These are phyloP conservation scores for Phaeosphaeriaceae sp. DNA, from an alignment of 2,329 filamentous ascomycete species.

Conservation along the genomic window DNA sequence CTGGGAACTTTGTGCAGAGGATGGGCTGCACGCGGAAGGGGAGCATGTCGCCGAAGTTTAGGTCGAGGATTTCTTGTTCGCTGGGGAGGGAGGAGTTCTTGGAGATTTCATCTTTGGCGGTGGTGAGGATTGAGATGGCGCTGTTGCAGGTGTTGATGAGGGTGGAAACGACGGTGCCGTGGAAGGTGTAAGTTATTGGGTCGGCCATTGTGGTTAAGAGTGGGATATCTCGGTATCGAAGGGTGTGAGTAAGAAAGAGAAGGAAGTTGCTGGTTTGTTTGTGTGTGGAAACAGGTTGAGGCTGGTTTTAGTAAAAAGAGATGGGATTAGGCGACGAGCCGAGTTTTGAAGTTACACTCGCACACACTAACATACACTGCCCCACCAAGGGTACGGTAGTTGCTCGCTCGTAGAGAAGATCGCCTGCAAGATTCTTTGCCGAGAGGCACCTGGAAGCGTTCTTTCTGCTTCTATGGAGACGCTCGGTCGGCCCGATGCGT, in stretches of 20 bases:
- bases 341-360: neutral
- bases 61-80: conserved; percentile 25
- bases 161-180: conserved; percentile 21
- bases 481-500: neutral
- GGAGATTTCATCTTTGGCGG: conserved; percentile 24
- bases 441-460: neutral
- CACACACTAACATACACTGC: neutral
- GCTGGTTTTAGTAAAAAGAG: neutral
- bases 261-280: neutral
- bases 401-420: neutral
- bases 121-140: conserved; percentile 23
- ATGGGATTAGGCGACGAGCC: neutral
- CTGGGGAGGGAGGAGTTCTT: conserved; percentile 12
- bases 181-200: conserved; percentile 15
- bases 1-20: conserved; percentile 20
- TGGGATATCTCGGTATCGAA: neutral
- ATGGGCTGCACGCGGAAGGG: conserved; percentile 29
- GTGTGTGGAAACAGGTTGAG: neutral
- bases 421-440: neutral
- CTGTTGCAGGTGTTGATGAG: conserved; percentile 13
- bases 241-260: neutral
- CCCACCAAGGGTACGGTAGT: neutral
- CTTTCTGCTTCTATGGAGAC: neutral
- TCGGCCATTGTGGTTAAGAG: neutral
- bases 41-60: conserved; percentile 24